These are phyloP conservation scores for Saccharomyces uvarum DNA, from an alignment of 1,139 yeast genomes.

Conservation along the genomic window DNA sequence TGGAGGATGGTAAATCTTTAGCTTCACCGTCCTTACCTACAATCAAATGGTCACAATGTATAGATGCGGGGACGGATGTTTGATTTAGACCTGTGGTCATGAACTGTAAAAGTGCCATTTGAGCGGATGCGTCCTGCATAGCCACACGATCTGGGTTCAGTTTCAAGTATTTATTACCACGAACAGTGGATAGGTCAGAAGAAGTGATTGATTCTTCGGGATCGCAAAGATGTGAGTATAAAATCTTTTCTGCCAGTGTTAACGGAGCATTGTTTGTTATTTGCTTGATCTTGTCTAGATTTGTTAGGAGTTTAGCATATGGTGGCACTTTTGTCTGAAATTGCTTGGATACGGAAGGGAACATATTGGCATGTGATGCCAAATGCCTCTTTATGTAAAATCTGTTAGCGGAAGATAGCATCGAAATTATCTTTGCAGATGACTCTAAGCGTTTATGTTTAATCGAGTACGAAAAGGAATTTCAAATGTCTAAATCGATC, in stretches of 20 bases:
- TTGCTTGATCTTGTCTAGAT: constrained; percentile 53
- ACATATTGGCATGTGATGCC: constrained; percentile 32
- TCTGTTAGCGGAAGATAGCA: constrained; percentile 21
- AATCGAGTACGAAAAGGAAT: not conserved
- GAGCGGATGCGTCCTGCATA: constrained; percentile 99
- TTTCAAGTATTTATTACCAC: constrained; percentile 83
- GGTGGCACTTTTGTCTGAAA: constrained; percentile 75
- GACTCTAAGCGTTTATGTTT: not conserved
- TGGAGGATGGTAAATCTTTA: constrained; percentile 63
- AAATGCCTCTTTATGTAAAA: constrained; percentile 18
- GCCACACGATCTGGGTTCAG: constrained; percentile 97
- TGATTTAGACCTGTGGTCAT: constrained; percentile 88
- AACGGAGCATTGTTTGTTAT: constrained; percentile 66
- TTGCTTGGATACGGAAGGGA: constrained; percentile 47
- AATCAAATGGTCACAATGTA: constrained; percentile 95
- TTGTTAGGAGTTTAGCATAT: constrained; percentile 62
- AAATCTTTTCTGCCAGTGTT: constrained; percentile 87
- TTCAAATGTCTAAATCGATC: not conserved
- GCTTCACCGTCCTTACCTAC: constrained; percentile 92
- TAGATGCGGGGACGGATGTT: constrained; percentile 88
- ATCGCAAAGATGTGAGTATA: constrained; percentile 81
- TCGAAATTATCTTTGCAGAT: constrained; percentile 2
- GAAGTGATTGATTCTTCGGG: constrained; percentile 71
- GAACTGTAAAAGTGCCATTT: constrained; percentile 92
- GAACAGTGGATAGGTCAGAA: constrained; percentile 40